Conservation (phyloP, 2,329 filamentous ascomycete genomes). For the Gremmenia infestans region DNA sequence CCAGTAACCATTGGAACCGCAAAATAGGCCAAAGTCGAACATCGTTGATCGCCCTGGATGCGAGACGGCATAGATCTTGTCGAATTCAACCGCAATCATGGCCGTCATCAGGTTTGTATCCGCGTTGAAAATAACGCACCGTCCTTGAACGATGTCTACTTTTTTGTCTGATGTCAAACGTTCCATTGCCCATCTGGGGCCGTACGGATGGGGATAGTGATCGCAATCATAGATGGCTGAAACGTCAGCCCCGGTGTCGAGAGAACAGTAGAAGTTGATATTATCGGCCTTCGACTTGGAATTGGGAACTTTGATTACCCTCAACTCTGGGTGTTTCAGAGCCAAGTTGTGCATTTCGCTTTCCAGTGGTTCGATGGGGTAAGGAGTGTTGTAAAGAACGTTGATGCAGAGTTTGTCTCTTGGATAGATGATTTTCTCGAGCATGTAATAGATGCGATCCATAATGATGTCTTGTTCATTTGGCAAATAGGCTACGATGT, state of each 20-base stretch:
- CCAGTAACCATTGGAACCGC: conserved; percentile 46
- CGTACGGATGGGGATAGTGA: conserved; percentile 45
- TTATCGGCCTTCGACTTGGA: conserved; percentile 47
- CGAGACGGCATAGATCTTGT: conserved; percentile 47
- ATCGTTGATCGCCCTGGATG: conserved; percentile 43
- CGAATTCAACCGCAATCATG: conserved; percentile 46
- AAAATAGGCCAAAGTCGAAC: conserved; percentile 45
- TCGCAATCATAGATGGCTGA: conserved; percentile 46
- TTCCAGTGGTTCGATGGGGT: conserved; percentile 41
- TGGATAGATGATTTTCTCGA: conserved; percentile 43
- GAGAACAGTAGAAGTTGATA: conserved; percentile 42
- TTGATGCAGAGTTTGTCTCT: conserved; percentile 42
- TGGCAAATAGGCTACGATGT: conserved; percentile 46
- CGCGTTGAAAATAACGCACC: conserved; percentile 45
- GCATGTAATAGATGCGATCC: conserved; percentile 41
- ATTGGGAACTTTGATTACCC: conserved; percentile 42
- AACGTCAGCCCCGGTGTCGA: conserved; percentile 40
- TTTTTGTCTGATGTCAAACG: conserved; percentile 38
- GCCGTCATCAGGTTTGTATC: conserved; percentile 38
- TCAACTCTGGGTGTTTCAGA: conserved; percentile 35
- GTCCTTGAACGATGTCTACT: conserved; percentile 45
- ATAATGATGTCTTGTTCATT: conserved; percentile 47
- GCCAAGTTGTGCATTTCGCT: conserved; percentile 36
- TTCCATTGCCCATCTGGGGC: conserved; percentile 43
- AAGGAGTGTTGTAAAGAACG: conserved; percentile 44